phyloP scores from a whole-genome alignment of 805 yeast genomes.

The Ogataea methylovora region DNA sequence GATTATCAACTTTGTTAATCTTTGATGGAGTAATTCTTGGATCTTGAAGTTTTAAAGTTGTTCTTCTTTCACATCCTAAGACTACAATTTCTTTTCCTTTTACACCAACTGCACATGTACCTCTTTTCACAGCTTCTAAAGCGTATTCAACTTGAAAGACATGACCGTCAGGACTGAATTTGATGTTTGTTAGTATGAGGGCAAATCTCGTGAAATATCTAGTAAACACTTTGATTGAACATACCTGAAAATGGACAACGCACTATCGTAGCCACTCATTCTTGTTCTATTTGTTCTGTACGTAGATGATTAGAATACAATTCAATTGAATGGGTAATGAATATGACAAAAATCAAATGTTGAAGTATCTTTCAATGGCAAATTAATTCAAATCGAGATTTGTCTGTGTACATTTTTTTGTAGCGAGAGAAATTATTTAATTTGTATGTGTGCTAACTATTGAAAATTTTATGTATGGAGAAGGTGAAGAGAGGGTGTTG shows the following conservation, averaged over 20 bases:
- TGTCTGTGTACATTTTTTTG: too few species aligned
- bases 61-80: constrained; percentile 93
- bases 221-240: constrained; percentile 23
- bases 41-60: constrained; percentile 91
- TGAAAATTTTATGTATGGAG: too few species aligned
- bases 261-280: constrained; percentile 99
- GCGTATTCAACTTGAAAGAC: constrained; percentile 99
- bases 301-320: not conserved
- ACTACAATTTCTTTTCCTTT: constrained; percentile 87
- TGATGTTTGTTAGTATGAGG: constrained; percentile 17
- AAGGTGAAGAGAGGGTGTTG: too few species aligned
- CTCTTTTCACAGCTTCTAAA: constrained; percentile 94
- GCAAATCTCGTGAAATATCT: constrained; percentile 2
- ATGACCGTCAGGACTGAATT: constrained; percentile 87
- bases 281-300: constrained; percentile 2
- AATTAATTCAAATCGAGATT: too few species aligned
- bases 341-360: too few species aligned
- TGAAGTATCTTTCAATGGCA: too few species aligned
- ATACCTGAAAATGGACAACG: constrained; percentile 91
- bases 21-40: constrained; percentile 94
- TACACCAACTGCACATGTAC: constrained; percentile 97
- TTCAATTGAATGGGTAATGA: not conserved
- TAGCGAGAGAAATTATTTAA: too few species aligned
- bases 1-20: constrained; percentile 85
- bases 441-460: too few species aligned